Percentiles rank a stretch among this genome's conserved stretches.
Conservation (phyloP, 225 moss, liverwort and hornwort species). For the Pseudoscleropodium purum region DNA sequence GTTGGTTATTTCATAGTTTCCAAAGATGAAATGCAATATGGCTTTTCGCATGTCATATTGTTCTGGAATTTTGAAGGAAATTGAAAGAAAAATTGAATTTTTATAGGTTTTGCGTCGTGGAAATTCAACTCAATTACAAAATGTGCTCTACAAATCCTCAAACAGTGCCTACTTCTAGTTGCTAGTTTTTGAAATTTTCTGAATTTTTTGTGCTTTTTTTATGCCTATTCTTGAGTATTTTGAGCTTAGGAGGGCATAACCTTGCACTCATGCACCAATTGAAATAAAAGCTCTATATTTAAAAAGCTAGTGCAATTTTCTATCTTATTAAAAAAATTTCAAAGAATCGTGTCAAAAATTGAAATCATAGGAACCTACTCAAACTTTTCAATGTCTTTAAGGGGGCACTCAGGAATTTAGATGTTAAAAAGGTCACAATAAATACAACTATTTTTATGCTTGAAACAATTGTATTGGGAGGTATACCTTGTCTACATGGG, state of each 20-base stretch:
- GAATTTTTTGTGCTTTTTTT: neutral
- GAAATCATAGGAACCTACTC: no score
- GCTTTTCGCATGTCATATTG: neutral
- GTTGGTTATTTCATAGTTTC: neutral
- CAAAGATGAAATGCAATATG: neutral
- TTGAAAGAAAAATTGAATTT: neutral
- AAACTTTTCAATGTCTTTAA: no score
- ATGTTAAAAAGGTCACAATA: no score
- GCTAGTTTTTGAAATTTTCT: neutral
- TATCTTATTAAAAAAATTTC: neutral
- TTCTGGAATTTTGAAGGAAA: neutral
- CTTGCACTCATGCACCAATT: accelerated
- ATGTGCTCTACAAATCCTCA: neutral
- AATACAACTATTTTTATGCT: no score
- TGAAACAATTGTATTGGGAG: no score
- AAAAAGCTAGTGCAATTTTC: neutral
- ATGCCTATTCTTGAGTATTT: accelerated
- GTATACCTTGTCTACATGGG: no score
- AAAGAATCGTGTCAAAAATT: neutral
- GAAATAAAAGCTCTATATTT: neutral
- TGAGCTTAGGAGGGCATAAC: neutral
- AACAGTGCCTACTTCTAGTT: neutral
- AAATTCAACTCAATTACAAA: neutral
- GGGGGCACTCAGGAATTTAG: no score
- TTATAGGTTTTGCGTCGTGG: neutral